phyloP scores from a whole-genome alignment of 306 rosid genomes.

The Prunus mume region DNA sequence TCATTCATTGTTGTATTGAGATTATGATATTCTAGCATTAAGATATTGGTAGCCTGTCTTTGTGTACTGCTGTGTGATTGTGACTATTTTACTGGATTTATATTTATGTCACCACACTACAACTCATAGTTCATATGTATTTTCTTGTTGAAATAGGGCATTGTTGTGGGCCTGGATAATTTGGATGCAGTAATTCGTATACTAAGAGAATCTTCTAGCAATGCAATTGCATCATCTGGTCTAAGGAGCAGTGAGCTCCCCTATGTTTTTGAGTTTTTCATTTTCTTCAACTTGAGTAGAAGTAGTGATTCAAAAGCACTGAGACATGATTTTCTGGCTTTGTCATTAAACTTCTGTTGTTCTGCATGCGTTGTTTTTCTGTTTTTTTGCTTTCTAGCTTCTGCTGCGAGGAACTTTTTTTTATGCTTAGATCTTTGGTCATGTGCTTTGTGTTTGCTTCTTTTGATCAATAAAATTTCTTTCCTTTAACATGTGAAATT shows the following conservation, averaged over 20 bases:
- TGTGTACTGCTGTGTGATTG: background rate
- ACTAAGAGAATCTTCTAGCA: constrained; percentile 72
- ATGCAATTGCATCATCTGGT: constrained; percentile 57
- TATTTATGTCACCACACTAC: background rate
- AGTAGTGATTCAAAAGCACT: background rate
- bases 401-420: background rate
- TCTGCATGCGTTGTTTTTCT: background rate
- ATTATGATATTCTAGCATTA: background rate
- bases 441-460: background rate
- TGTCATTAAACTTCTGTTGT: background rate
- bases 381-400: background rate
- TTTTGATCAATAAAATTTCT: no score
- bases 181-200: constrained; percentile 70
- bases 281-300: background rate
- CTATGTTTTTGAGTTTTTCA: constrained; percentile 11
- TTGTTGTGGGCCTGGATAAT: constrained; percentile 81
- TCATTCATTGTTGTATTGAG: background rate
- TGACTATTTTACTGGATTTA: background rate
- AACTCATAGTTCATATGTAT: constrained; percentile 15
- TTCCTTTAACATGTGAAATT: background rate
- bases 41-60: background rate
- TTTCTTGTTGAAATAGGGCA: constrained; percentile 55
- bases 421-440: background rate
- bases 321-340: background rate
- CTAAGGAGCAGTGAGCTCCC: constrained; percentile 59